Conservation (phyloP, 1,284 basidiomycete species). For the Sphaerobolus stellatus region DNA sequence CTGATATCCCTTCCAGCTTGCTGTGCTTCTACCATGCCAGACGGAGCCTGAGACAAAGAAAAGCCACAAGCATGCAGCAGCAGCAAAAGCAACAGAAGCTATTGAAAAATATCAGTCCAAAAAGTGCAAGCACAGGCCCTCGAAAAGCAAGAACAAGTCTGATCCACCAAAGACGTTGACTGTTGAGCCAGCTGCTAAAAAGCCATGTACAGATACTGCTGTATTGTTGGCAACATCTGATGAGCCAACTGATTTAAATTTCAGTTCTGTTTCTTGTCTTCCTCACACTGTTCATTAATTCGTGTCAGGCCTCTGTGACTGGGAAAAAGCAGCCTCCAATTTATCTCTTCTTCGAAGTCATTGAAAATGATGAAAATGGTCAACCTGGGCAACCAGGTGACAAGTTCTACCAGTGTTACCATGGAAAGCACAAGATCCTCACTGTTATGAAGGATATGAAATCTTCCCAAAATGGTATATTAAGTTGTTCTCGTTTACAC, state of each 20-base stretch:
- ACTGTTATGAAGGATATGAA: slow-evolving; percentile 23
- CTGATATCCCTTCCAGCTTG: too few relatives aligned
- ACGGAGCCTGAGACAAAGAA: not conserved
- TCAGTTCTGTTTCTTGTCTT: too few relatives aligned
- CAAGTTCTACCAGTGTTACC: slow-evolving; percentile 26
- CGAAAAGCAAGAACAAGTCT: not conserved
- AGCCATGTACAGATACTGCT: too few relatives aligned
- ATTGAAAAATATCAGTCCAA: not conserved
- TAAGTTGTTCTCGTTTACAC: not conserved
- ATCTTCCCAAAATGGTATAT: slow-evolving; percentile 16
- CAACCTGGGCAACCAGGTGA: slow-evolving; percentile 7
- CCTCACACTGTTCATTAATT: too few relatives aligned
- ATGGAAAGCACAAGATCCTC: slow-evolving; percentile 22
- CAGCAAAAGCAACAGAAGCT: not conserved
- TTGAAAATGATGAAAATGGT: slow-evolving; percentile 14
- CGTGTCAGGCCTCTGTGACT: too few relatives aligned
- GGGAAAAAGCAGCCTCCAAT: slow-evolving; percentile 18
- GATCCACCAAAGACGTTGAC: too few relatives aligned
- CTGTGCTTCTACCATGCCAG: not conserved
- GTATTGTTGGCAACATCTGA: too few relatives aligned
- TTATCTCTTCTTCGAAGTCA: slow-evolving; percentile 22
- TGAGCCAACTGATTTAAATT: too few relatives aligned
- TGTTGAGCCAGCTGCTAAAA: too few relatives aligned
- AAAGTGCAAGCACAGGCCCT: not conserved
- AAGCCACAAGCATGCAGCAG: not conserved